Conservation (phyloP, 2,329 filamentous ascomycete species). For the Penicillium crustosum region DNA sequence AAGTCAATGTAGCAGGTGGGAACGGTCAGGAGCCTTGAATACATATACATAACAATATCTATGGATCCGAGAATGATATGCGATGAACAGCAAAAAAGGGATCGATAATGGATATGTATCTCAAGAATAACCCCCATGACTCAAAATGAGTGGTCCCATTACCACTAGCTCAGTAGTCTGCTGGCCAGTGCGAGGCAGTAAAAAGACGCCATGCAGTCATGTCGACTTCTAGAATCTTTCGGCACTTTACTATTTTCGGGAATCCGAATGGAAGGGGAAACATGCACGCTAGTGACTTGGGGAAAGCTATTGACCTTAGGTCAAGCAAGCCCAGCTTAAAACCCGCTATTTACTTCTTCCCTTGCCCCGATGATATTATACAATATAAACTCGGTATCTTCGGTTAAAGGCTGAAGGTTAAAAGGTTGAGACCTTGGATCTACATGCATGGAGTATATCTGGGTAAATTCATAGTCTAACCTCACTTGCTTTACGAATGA, state of each 20-base stretch:
- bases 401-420: conserved; percentile 9
- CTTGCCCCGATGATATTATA: conserved; percentile 10
- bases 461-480: neutral
- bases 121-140: conserved; percentile 6
- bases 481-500: neutral
- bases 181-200: neutral
- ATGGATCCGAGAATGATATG: neutral
- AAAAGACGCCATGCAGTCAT: conserved; percentile 1
- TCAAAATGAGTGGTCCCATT: conserved; percentile 14
- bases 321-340: neutral
- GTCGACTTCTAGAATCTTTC: neutral
- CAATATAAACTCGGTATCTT: conserved; percentile 3
- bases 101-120: neutral
- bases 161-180: neutral
- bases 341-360: neutral
- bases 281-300: neutral
- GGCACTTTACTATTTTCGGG: conserved; percentile 2
- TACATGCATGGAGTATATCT: neutral
- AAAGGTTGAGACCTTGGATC: neutral
- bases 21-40: neutral
- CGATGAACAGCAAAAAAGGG: neutral
- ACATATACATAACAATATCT: neutral
- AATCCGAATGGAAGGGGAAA: conserved; percentile 2
- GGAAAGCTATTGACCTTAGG: neutral
- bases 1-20: neutral